Conservation (phyloP, 2,329 filamentous ascomycete genomes). For the Bipolaris zeicola region DNA sequence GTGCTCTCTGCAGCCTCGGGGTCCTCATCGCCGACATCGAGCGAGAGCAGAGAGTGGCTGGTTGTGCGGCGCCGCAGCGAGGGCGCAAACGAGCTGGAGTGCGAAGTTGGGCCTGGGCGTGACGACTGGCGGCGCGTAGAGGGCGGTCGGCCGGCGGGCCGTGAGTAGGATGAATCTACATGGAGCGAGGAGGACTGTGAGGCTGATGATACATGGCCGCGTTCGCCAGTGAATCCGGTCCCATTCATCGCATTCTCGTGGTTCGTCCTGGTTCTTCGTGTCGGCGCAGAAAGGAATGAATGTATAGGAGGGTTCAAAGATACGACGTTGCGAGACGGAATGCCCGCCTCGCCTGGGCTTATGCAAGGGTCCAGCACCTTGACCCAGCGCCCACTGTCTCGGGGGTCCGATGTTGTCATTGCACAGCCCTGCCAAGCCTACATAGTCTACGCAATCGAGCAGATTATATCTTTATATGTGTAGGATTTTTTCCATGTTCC, state of each 20-base stretch:
- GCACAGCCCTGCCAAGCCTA: conserved; percentile 1
- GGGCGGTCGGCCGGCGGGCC: conserved; percentile 50
- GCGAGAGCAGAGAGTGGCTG: conserved; percentile 66
- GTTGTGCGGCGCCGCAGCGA: conserved; percentile 65
- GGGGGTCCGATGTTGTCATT: conserved; percentile 14
- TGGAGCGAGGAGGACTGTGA: not conserved
- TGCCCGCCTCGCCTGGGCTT: not conserved
- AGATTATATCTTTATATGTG: not conserved
- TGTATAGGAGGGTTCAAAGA: not conserved
- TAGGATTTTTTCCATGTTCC: not conserved
- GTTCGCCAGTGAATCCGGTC: conserved; percentile 24
- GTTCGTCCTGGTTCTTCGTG: not conserved
- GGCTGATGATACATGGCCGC: conserved; percentile 6
- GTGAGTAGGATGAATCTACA: conserved; percentile 10
- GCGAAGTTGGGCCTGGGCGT: conserved; percentile 25
- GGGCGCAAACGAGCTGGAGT: conserved; percentile 57
- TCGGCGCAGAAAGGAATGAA: not conserved
- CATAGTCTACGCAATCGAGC: not conserved
- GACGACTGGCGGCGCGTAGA: conserved; percentile 48
- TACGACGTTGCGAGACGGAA: not conserved
- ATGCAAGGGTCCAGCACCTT: conserved; percentile 12
- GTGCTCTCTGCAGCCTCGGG: conserved; percentile 57
- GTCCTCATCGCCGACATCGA: conserved; percentile 66
- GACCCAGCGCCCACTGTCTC: conserved; percentile 10
- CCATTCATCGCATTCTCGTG: conserved; percentile 53